A percentile compares a stretch with the other conserved stretches of the same genome.
These are phyloP conservation scores for Syzygium aromaticum DNA, from an alignment of 345 rosid genomes.

Conservation along the genomic window DNA sequence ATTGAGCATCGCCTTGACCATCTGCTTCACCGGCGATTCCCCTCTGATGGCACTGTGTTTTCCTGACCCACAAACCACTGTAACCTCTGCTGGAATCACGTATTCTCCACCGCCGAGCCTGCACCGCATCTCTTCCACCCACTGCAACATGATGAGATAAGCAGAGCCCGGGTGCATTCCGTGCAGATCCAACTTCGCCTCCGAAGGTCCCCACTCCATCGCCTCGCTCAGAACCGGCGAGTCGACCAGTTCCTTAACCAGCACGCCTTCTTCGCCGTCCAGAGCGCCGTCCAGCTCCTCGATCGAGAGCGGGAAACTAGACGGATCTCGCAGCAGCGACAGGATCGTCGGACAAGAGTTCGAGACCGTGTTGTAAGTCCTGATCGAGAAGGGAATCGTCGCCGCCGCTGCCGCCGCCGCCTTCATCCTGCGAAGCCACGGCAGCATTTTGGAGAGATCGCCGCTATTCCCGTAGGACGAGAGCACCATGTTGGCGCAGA, in stretches of 20 bases:
- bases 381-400: conserved; percentile 41
- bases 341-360: conserved; percentile 52
- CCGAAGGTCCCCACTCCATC: conserved; percentile 39
- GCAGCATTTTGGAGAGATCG: conserved; percentile 44
- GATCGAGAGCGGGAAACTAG: conserved; percentile 30
- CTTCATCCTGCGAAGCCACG: conserved; percentile 59
- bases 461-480: conserved; percentile 61
- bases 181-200: conserved; percentile 75
- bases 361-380: conserved; percentile 71
- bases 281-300: conserved; percentile 34
- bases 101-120: conserved; percentile 25
- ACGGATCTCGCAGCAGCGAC: conserved; percentile 22
- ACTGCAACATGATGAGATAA: conserved; percentile 56
- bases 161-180: conserved; percentile 73
- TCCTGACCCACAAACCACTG: conserved; percentile 65
- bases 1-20: conserved; percentile 50
- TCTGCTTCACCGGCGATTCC: conserved; percentile 58
- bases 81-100: conserved; percentile 48
- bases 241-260: conserved; percentile 41
- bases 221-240: conserved; percentile 44
- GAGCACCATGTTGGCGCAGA: conserved; percentile 73
- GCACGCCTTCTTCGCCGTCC: conserved; percentile 31
- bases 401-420: background rate
- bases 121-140: conserved; percentile 53
- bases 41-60: conserved; percentile 64